Evolutionary conservation across 2,329 filamentous ascomycete genomes (phyloP).

Genomic region (Claviceps paspali): DNA sequence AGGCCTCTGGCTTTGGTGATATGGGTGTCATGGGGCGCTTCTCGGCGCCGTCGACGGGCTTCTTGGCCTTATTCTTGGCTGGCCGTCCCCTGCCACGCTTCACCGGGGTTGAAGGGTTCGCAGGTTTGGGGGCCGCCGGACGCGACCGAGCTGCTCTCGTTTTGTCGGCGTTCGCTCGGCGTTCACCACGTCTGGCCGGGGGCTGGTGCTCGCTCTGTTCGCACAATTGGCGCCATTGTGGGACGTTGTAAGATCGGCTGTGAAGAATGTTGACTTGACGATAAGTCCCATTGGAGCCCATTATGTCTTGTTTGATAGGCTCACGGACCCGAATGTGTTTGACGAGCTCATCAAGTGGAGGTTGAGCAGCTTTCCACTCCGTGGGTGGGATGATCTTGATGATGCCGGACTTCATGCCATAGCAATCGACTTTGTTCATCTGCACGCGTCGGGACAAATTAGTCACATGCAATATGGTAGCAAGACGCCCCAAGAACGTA

Average conservation of each 20-base stretch:
- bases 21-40: slow-evolving; percentile 44
- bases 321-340: slow-evolving; percentile 91
- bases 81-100: slow-evolving; percentile 27
- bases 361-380: slow-evolving; percentile 79
- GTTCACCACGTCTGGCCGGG: slow-evolving; percentile 74
- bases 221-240: slow-evolving; percentile 87
- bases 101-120: slow-evolving; percentile 20
- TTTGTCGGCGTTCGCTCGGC: slow-evolving; percentile 46
- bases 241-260: slow-evolving; percentile 87
- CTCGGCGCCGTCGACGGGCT: slow-evolving; percentile 26
- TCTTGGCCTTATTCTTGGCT: slow-evolving; percentile 21
- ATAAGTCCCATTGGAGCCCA: slow-evolving; percentile 87
- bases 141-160: slow-evolving; percentile 29
- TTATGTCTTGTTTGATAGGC: slow-evolving; percentile 96
- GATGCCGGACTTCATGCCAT: slow-evolving; percentile 95
- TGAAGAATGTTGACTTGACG: slow-evolving; percentile 96
- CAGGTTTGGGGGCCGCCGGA: slow-evolving; percentile 18
- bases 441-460: slow-evolving; percentile 15
- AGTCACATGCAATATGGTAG: slow-evolving; percentile 13
- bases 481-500: slow-evolving; percentile 28
- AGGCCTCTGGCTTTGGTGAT: slow-evolving; percentile 30
- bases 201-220: slow-evolving; percentile 94
- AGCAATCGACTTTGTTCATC: slow-evolving; percentile 74
- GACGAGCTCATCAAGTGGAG: slow-evolving; percentile 66
- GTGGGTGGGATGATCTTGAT: slow-evolving; percentile 87